Evolutionary conservation across 2,329 filamentous ascomycete genomes (phyloP), one percentile per base, ranked within the genome.

Genomic region (Pseudocercospora musae): DNA sequence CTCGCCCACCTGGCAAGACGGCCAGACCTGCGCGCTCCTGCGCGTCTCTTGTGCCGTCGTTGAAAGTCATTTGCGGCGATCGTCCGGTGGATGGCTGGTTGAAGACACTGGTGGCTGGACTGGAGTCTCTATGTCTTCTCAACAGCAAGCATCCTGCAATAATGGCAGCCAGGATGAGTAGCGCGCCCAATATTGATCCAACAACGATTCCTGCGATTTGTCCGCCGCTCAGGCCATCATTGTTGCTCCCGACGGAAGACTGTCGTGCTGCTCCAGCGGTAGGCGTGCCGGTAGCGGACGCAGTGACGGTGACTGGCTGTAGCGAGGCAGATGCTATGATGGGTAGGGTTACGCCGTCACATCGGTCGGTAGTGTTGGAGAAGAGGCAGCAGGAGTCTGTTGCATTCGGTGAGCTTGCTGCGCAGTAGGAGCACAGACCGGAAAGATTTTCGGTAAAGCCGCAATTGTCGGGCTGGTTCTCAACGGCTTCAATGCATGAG

Each of bases 381-480:
- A 87, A 92, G 72, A 92, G 89, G 77, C 95, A 99, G 80, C 95
- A 99, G 3, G 93, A 96, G 75, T 98, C 94, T 56, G 94, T 98
- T 9, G 92, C 89, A 77, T 98, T 98, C 66, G 88, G 86, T 27
- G 93, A 92, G 70, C 90, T 94, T 6, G 87, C 82, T 46, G 85
- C 84, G 76, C 95, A 99, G 76, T 95, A 97, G 4, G 88, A 87
- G 79, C 95, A 99, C 37, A 99, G 82, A 2, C 93, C 92, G 59
- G 83, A 78, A 7, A 87, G 75, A 70, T 89, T 89, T 66, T 86
- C 84, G 44, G 84, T 85, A 74, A 89, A 99, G 52, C 95, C 95
- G 76, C 95, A 99, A 74, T 98, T 91, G 6, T 87, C 78, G 1
- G 88, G 87, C 78, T 99, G 92, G 72, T 99, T 99, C 44, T 83